Evolutionary conservation across 176 grass and related monocot species (phyloP).

Genomic region (Luzula sylvatica): DNA sequence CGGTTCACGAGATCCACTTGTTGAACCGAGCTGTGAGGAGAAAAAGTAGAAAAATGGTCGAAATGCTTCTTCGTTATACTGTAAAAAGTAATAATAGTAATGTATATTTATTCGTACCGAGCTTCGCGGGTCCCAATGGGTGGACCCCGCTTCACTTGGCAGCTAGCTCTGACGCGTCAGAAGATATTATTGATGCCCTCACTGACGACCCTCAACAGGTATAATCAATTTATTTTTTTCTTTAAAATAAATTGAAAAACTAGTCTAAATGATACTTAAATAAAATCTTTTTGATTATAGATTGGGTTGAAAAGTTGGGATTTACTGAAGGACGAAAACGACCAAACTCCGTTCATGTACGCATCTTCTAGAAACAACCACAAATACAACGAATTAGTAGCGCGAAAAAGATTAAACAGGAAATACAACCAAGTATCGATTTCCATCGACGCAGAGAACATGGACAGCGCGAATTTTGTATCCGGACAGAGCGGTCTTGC

Average conservation of each 20-base stretch:
- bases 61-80: conserved; percentile 59
- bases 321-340: conserved; percentile 49
- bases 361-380: conserved; percentile 54
- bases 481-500: conserved; percentile 21
- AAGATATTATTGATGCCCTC: conserved; percentile 79
- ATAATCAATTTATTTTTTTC: background rate
- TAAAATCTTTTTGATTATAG: conserved; percentile 28
- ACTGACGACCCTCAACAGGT: conserved; percentile 92
- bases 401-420: conserved; percentile 52
- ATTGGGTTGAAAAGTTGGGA: conserved; percentile 87
- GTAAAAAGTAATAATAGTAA: conserved; percentile 23
- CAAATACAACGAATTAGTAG: conserved; percentile 67
- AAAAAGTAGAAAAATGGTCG: conserved; percentile 70
- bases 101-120: conserved; percentile 61
- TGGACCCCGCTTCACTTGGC: conserved; percentile 79
- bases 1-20: conserved; percentile 65
- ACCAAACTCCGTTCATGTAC: conserved; percentile 61
- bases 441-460: conserved; percentile 37
- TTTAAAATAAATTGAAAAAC: background rate
- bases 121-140: conserved; percentile 61
- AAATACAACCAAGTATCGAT: conserved; percentile 47
- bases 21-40: conserved; percentile 90
- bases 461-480: conserved; percentile 28
- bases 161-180: conserved; percentile 48
- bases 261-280: background rate